Evolutionary conservation across 1,284 basidiomycete species (phyloP), one percentile per base, ranked within the genome.

Genomic region (Spongiforma sp.): DNA sequence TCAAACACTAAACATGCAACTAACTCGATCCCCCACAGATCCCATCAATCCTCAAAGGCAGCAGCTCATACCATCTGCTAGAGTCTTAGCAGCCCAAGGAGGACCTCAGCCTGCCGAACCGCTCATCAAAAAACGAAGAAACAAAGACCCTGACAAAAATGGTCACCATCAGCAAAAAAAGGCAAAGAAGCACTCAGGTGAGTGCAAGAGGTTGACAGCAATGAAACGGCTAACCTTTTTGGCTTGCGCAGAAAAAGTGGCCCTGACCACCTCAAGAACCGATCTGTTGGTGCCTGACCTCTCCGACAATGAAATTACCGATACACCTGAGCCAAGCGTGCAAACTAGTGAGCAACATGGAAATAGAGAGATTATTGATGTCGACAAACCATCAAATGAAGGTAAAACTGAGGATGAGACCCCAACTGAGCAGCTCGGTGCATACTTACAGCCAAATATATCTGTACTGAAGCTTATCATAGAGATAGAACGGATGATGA

Each of bases 1-100:
- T 37, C 28, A 52, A 52, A 28, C 50, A 52, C 30, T 28, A 28
- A 54, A 32, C 32, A 54, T 54, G 32, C 32, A 54, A 54, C n/a
- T n/a, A 19, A 54, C 24, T 33, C 32, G 21, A 54, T 54, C 52
- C 36, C 17, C 36, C 32, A 54, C 52, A 32, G n/a, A 54, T 54
- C 52, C 52, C 19, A 32, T 54, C n/a, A 33, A 33, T 33, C 52
- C 52, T 33, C 32, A 34, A 54, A 34, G 32, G 24, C n/a, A 14
- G 30, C 32, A 54, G 52, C 52, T 26, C 52, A 34, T 54, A n/a
- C n/a, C 32, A 54, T 54, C 52, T 54, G 52, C 52, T 54, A 54
- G 52, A 54, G 32, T 32, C 52, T 54, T 54, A 54, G 52, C 32
- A 33, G 52, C 32, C 32, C 52, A 54, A 54, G 52, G 52, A 54